Conservation (phyloP, 805 yeast species). For the Clavispora santaluciae region DNA sequence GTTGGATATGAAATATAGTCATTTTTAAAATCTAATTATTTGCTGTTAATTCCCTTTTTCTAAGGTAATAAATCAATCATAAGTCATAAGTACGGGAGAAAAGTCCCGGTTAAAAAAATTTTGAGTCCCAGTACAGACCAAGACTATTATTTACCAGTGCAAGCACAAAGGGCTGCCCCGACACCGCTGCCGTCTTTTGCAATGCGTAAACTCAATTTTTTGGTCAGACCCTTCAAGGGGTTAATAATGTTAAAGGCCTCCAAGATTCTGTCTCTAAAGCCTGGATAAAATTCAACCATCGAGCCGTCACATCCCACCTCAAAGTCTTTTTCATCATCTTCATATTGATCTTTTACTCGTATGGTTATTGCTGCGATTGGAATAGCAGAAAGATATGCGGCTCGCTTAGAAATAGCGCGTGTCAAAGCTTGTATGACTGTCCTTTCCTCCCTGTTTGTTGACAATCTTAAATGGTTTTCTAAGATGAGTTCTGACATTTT, state of each 20-base stretch:
- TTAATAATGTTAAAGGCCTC: constrained; percentile 70
- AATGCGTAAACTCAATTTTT: constrained; percentile 69
- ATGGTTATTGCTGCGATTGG: constrained; percentile 84
- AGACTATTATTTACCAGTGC: constrained; percentile 10
- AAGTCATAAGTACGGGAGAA: no score
- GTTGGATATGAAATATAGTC: no score
- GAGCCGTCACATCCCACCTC: constrained; percentile 97
- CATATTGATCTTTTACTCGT: constrained; percentile 58
- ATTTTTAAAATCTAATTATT: no score
- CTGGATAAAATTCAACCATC: constrained; percentile 90
- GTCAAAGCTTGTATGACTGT: constrained; percentile 66
- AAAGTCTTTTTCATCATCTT: constrained; percentile 52
- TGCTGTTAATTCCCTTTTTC: no score
- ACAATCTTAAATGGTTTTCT: constrained; percentile 61
- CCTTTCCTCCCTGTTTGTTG: constrained; percentile 71
- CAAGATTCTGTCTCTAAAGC: constrained; percentile 73
- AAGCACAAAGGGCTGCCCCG: constrained; percentile 94
- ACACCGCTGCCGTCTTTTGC: constrained; percentile 97
- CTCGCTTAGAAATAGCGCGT: constrained; percentile 75
- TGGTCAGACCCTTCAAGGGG: constrained; percentile 69
- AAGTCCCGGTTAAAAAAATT: not conserved
- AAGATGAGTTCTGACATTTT: constrained; percentile 65
- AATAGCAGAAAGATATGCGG: constrained; percentile 86
- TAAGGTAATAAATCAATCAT: no score
- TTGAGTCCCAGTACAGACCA: not conserved